Base-by-base conservation (phyloP, 2,329 filamentous ascomycete species). In the Fusarium redolens region DNA sequence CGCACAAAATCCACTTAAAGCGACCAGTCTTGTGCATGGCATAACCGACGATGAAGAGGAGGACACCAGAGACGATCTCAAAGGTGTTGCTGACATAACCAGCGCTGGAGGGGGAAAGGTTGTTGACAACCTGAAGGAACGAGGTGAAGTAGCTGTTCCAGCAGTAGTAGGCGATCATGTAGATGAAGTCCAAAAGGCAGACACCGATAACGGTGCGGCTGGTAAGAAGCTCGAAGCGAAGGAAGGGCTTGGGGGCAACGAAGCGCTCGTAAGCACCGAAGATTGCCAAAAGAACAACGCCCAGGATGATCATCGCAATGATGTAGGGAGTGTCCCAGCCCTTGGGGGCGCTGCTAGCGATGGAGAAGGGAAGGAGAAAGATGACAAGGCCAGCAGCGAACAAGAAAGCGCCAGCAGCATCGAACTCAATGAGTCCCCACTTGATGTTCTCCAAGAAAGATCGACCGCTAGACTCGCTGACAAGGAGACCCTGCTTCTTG, bases 291-390 rank as follows among this genome's bases (percentile, higher is more conserved):
- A 85, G 82, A 2, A 89, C 68, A n/a, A 86, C 80, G 3, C 92
- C 91, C 28, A 92, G 73, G 7, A 89, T 83, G 43, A 86, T 82
- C 87, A 91, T 89, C 15, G 82, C 79, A 55, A 90, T 84, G 69
- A 90, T 88, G 56, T 84, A 82, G 41, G 81, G 81, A 14, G 85
- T 86, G 35, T 78, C 77, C 87, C 86, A 89, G 4, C 83, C 84
- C 48, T 85, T 76, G 31, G 82, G 75, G 7, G 78, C 71, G 35
- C 84, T 83, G 38, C 67, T 69, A 15, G 75, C 76, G 14, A 92
- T 82, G 5, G 85, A 91, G 78, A 92, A 88, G 0, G 91, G 90
- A 2, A 93, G 84, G 17, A 90, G 81, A 31, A 90, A 83, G 57
- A 90, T 82, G 41, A 84, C 83, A 56, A 87, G 85, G 10, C 86